These are phyloP conservation scores for Hemileia vastatrix DNA, from an alignment of 1,284 basidiomycete species.

Conservation along the genomic window DNA sequence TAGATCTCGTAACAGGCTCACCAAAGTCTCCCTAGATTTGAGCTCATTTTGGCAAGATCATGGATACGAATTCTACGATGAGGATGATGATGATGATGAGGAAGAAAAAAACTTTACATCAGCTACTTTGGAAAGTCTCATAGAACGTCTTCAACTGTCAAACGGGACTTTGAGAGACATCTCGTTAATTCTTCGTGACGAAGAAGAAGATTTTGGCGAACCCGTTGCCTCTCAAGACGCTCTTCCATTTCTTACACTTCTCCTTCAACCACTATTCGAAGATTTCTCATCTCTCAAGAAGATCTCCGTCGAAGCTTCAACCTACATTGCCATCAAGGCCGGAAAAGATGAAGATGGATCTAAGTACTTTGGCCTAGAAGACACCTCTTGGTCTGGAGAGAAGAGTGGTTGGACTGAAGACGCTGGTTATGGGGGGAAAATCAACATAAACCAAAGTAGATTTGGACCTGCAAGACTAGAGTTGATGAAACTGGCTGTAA, in stretches of 20 bases:
- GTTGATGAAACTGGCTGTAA: not conserved
- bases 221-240: not conserved
- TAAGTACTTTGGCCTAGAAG: not conserved
- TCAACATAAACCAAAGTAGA: not conserved
- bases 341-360: not conserved
- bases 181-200: not conserved
- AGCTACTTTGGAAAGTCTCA: not conserved
- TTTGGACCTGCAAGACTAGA: not conserved
- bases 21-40: too few species aligned
- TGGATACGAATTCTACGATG: too few species aligned
- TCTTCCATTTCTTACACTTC: not conserved
- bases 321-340: not conserved
- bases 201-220: not conserved
- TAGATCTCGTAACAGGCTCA: too few species aligned
- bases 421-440: too few species aligned
- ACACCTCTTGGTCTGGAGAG: not conserved
- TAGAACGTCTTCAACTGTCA: not conserved
- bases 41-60: not conserved
- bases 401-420: not conserved
- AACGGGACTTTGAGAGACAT: not conserved
- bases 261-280: not conserved
- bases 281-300: not conserved
- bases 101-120: not conserved
- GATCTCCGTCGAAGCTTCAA: not conserved
- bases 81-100: too few species aligned